Base-by-base conservation (phyloP, 169 alveolate species). In the Plasmodium adleri region DNA sequence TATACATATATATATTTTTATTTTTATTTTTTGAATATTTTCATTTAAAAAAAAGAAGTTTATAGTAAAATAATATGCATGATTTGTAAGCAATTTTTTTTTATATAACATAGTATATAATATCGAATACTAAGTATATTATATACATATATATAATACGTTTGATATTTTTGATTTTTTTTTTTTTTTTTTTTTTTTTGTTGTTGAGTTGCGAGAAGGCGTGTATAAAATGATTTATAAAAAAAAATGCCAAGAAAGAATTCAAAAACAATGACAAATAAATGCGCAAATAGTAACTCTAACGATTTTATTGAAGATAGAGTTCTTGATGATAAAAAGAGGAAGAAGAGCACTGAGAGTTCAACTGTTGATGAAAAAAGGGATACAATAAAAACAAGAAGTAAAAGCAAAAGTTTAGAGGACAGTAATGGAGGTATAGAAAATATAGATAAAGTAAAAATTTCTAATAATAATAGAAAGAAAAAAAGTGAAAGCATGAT, bases 241-340 rank as follows among this genome's bases (percentile, higher is more conserved):
- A 68, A 50, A 64, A 52, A 74, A 76, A 76, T 76, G 88, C 76
- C 24, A 63, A 50, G 28, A 13, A 50, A 58, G n/a, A 76, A 56
- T 76, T 74, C 13, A 63, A 52, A 50, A 12, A 59, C 22, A 26
- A 76, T 5, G 68, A 39, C 63, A 66, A 39, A 24, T 17, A 76
- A 43, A 32, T 43, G 43, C 52, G 50, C 43, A 63, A 63, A 45
- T 20, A 60, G 49, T 58, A 59, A 72, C 17, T 64, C 47, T 24
- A 58, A 22, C 17, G 88, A 64, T 63, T 63, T 39, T 45, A 59
- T 15, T 50, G 62, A 15, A 49, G 15, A 20, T 71, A 54, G 10
- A 8, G 9, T 24, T 52, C 49, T 12, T 24, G 66, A 63, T 10
- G 20, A 76, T 9, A 50, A 76, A 15, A 20, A 76, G 24, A 26